Conservation (phyloP, 2,329 filamentous ascomycete genomes). For the Fusarium luffae region DNA sequence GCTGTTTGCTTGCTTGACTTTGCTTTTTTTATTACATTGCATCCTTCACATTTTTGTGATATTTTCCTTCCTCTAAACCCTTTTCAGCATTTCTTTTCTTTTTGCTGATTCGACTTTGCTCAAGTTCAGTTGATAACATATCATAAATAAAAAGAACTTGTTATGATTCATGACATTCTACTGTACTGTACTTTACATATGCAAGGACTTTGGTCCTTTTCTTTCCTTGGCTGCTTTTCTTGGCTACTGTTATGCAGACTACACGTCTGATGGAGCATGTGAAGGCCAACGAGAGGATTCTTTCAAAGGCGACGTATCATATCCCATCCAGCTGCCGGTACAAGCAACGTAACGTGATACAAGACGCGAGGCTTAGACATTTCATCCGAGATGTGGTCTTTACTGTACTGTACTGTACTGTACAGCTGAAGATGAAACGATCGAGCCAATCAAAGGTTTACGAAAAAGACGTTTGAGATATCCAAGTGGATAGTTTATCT, state of each 20-base stretch:
- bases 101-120: not conserved
- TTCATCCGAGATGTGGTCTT: slow-evolving; percentile 12
- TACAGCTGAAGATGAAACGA: slow-evolving; percentile 14
- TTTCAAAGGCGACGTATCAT: slow-evolving; percentile 14
- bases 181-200: slow-evolving; percentile 25
- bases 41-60: not conserved
- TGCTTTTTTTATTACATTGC: slow-evolving; percentile 5
- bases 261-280: slow-evolving; percentile 9
- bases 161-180: slow-evolving; percentile 24
- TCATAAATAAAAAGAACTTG: slow-evolving; percentile 15
- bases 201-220: slow-evolving; percentile 20
- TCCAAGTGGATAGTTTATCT: slow-evolving; percentile 21
- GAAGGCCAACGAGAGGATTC: slow-evolving; percentile 3
- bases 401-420: slow-evolving; percentile 5
- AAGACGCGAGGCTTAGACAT: slow-evolving; percentile 31
- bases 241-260: slow-evolving; percentile 9
- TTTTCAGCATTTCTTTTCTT: slow-evolving; percentile 6
- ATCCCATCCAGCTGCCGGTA: not conserved
- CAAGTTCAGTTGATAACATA: slow-evolving; percentile 7
- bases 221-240: slow-evolving; percentile 4
- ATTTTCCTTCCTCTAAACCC: slow-evolving; percentile 27
- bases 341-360: slow-evolving; percentile 17
- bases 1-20: not conserved
- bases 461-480: slow-evolving; percentile 18
- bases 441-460: slow-evolving; percentile 20